Percentiles rank a stretch among this genome's conserved stretches.
Evolutionary conservation across 169 alveolate genomes (phyloP).

Genomic region (Plasmodium fragile): DNA sequence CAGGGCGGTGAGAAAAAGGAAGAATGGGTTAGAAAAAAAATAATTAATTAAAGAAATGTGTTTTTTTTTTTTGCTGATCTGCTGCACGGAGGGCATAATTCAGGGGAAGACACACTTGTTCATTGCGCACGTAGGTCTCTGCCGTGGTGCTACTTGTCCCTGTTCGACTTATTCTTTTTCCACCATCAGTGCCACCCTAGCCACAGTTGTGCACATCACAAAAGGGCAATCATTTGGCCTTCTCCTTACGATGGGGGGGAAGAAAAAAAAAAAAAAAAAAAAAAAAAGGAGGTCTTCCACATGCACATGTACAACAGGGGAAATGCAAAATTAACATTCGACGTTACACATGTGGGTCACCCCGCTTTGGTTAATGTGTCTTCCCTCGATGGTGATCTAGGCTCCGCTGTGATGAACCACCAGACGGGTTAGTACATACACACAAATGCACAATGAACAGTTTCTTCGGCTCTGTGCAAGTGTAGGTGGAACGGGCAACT

Average conservation of each 20-base stretch:
- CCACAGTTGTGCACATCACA: neutral
- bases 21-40: neutral
- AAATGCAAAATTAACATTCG: too few relatives aligned
- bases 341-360: too few relatives aligned
- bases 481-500: too few relatives aligned
- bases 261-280: neutral
- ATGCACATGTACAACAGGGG: too few relatives aligned
- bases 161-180: neutral
- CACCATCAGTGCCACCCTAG: neutral
- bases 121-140: neutral
- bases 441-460: too few relatives aligned
- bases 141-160: neutral
- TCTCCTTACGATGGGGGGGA: neutral
- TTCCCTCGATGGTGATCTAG: too few relatives aligned
- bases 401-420: too few relatives aligned
- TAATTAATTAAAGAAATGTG: neutral
- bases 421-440: too few relatives aligned
- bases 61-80: neutral
- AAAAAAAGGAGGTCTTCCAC: neutral
- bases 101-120: neutral
- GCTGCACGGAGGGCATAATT: neutral
- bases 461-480: too few relatives aligned
- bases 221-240: neutral
- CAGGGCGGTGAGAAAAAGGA: neutral
- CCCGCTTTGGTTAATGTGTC: too few relatives aligned